These are phyloP conservation scores for Globomyces sp. DNA, from an alignment of 371 early-diverging fungal species.

Conservation along the genomic window DNA sequence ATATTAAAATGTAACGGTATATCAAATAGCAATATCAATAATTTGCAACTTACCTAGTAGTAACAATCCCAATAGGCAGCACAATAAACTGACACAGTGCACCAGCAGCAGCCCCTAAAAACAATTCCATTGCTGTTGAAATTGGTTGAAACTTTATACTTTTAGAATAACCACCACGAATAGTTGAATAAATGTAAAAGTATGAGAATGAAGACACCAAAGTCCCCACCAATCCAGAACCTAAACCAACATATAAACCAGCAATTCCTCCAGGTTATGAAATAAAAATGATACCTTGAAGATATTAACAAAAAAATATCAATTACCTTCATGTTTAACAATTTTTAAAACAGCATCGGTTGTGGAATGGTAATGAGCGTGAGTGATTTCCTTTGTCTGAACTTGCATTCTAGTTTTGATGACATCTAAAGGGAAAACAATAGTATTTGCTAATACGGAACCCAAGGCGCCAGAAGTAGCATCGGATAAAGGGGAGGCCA, in stretches of 20 bases:
- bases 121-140: conserved; percentile 75
- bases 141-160: conserved; percentile 32
- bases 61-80: conserved; percentile 83
- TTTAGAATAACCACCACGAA: conserved; percentile 52
- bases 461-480: conserved; percentile 91
- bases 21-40: too few species aligned
- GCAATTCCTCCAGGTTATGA: conserved; percentile 29
- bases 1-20: not conserved
- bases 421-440: conserved; percentile 96
- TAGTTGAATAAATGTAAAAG: conserved; percentile 87
- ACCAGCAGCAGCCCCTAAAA: conserved; percentile 90
- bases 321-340: conserved; percentile 70
- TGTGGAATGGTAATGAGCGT: conserved; percentile 61
- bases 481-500: conserved; percentile 75
- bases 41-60: conserved; percentile 56
- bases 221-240: conserved; percentile 83
- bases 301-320: too few species aligned
- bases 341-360: conserved; percentile 82
- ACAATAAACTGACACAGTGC: conserved; percentile 87
- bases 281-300: too few species aligned
- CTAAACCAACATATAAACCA: conserved; percentile 91
- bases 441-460: conserved; percentile 83
- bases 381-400: conserved; percentile 55
- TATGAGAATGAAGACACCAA: conserved; percentile 84
- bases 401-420: conserved; percentile 94